phyloP scores from a whole-genome alignment of 176 grass and related monocot species.

The Avena insularis region DNA sequence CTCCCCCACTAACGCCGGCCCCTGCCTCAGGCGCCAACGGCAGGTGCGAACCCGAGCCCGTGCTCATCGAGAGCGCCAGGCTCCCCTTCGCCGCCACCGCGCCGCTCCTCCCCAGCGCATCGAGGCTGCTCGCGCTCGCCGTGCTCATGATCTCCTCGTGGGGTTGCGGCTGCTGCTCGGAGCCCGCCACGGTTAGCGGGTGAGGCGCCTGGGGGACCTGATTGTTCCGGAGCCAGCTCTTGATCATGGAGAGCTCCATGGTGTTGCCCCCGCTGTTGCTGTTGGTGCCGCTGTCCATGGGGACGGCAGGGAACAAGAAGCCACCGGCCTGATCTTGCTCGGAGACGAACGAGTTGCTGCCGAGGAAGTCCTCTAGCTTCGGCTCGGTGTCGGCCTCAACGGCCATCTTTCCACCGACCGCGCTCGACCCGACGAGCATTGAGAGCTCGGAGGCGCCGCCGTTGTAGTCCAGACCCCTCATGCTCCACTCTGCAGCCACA shows the following conservation, averaged over 20 bases:
- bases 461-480: slow-evolving; percentile 70
- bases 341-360: slow-evolving; percentile 79
- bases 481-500: slow-evolving; percentile 81
- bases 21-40: slow-evolving; percentile 38
- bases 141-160: slow-evolving; percentile 58
- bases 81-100: slow-evolving; percentile 51
- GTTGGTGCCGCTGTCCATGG: slow-evolving; percentile 47
- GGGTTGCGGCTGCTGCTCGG: slow-evolving; percentile 8
- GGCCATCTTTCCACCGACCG: slow-evolving; percentile 43
- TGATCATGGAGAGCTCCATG: slow-evolving; percentile 93
- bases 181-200: not conserved
- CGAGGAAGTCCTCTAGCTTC: slow-evolving; percentile 97
- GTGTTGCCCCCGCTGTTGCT: slow-evolving; percentile 59
- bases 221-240: slow-evolving; percentile 89
- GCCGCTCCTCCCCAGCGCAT: slow-evolving; percentile 49
- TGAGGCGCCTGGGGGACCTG: slow-evolving; percentile 38
- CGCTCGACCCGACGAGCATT: slow-evolving; percentile 92
- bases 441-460: slow-evolving; percentile 80
- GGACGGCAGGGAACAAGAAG: slow-evolving; percentile 61
- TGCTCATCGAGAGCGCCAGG: slow-evolving; percentile 94
- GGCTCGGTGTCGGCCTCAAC: slow-evolving; percentile 58
- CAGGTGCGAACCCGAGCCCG: slow-evolving; percentile 67
- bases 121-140: slow-evolving; percentile 56
- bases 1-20: slow-evolving; percentile 35
- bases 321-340: slow-evolving; percentile 71